Percentiles rank a stretch among this genome's conserved stretches.
Evolutionary conservation across 345 rosid species (phyloP).

Genomic region (Euphorbia lathyris): DNA sequence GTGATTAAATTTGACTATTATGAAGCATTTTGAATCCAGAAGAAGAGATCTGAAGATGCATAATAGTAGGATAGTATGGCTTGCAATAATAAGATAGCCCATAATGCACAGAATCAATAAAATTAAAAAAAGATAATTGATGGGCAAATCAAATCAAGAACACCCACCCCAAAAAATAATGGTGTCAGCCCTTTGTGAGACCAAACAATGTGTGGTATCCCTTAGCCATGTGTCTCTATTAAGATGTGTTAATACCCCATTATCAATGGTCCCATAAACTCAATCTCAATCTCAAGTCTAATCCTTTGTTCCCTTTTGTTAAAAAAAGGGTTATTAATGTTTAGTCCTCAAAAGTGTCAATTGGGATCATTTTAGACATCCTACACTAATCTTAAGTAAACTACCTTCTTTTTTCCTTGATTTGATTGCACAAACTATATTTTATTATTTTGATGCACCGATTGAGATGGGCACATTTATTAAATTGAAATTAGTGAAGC

Average conservation of each 20-base stretch:
- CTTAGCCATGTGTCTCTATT: conserved; percentile 34
- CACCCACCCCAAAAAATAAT: conserved; percentile 35
- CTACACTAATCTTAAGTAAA: not conserved
- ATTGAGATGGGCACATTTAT: conserved; percentile 25
- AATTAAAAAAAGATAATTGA: not conserved
- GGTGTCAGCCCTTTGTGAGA: conserved; percentile 51
- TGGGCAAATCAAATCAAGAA: conserved; percentile 31
- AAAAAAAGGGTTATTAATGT: conserved; percentile 14
- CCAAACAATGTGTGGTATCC: conserved; percentile 28
- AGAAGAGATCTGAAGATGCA: no score
- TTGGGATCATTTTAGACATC: not conserved
- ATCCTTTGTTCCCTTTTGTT: conserved; percentile 14
- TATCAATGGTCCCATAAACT: conserved; percentile 26
- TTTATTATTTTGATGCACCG: conserved; percentile 23
- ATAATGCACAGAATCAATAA: no score
- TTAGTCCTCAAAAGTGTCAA: conserved; percentile 1
- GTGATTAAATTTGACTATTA: no score
- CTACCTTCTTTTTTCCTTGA: not conserved
- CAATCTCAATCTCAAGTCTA: conserved; percentile 45
- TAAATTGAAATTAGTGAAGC: conserved; percentile 7
- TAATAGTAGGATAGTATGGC: not conserved
- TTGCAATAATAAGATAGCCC: conserved; percentile 1
- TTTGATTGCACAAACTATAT: not conserved
- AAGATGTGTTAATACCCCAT: conserved; percentile 31
- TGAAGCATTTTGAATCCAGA: no score